Conservation (phyloP, 805 yeast genomes). For the Barnettozyma wickerhamii region DNA sequence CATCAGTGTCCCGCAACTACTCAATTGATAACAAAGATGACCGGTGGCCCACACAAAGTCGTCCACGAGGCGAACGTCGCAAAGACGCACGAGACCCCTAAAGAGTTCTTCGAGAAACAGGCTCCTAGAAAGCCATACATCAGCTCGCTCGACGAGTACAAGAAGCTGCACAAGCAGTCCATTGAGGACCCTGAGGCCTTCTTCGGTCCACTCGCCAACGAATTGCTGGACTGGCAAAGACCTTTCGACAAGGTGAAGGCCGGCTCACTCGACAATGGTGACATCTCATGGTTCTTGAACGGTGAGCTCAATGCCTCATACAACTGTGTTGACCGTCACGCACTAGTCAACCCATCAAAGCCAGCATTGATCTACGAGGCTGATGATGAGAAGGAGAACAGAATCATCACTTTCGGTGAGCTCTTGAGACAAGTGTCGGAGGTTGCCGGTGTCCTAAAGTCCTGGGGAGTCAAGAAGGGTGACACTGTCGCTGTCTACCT, state of each 20-base stretch:
- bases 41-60: constrained; percentile 26
- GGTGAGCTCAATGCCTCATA: constrained; percentile 92
- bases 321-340: constrained; percentile 96
- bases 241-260: constrained; percentile 55
- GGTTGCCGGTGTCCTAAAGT: constrained; percentile 76
- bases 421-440: constrained; percentile 78
- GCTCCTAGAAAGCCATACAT: constrained; percentile 29
- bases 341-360: constrained; percentile 80
- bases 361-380: constrained; percentile 88
- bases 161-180: constrained; percentile 65
- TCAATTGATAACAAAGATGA: constrained; percentile 10
- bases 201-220: constrained; percentile 72
- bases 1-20: too few species aligned
- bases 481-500: constrained; percentile 94
- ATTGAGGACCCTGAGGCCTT: constrained; percentile 75
- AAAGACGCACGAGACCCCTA: constrained; percentile 30
- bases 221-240: constrained; percentile 73
- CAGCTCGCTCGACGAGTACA: constrained; percentile 55
- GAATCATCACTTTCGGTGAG: constrained; percentile 79
- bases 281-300: constrained; percentile 88
- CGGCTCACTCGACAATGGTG: constrained; percentile 71
- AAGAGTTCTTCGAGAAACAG: constrained; percentile 37
- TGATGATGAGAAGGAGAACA: constrained; percentile 76
- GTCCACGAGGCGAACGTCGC: constrained; percentile 38
- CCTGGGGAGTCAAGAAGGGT: constrained; percentile 89